Percentiles rank a stretch among this genome's conserved stretches.
These are phyloP conservation scores for Xerocomellus dryophilus DNA, from an alignment of 768 basidiomycete genomes.

Conservation along the genomic window DNA sequence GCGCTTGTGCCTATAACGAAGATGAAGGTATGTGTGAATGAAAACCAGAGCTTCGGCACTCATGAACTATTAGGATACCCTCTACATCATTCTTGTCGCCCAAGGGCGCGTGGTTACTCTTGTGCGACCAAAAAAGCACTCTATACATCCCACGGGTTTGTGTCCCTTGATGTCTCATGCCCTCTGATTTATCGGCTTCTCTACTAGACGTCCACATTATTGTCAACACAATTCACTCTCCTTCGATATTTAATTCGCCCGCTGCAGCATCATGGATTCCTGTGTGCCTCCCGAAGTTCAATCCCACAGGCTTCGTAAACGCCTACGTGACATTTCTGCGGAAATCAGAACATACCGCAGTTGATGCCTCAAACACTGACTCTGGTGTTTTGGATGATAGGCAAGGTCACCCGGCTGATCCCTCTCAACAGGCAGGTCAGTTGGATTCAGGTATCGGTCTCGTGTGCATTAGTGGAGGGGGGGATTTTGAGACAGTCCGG, in stretches of 20 bases:
- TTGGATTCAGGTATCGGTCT: conserved; percentile 51
- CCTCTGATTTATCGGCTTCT: not conserved
- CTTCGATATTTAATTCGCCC: conserved; percentile 72
- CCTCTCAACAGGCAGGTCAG: conserved; percentile 16
- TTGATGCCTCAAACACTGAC: not conserved
- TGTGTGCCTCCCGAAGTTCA: conserved; percentile 93
- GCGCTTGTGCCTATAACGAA: conserved; percentile 76
- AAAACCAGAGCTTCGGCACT: not conserved
- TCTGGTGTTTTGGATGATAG: not conserved
- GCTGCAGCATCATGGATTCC: conserved; percentile 91
- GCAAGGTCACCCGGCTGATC: conserved; percentile 1
- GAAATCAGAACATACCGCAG: conserved; percentile 31
- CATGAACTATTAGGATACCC: conserved; percentile 59
- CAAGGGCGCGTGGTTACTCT: conserved; percentile 78
- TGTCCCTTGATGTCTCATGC: not conserved
- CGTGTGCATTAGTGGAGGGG: conserved; percentile 76
- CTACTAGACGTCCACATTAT: conserved; percentile 79
- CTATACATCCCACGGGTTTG: conserved; percentile 88
- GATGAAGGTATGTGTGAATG: conserved; percentile 58
- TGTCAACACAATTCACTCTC: conserved; percentile 84
- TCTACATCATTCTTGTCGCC: conserved; percentile 87
- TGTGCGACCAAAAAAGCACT: conserved; percentile 87
- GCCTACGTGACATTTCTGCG: conserved; percentile 78
- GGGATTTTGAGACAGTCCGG: conserved; percentile 82
- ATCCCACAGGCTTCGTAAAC: conserved; percentile 84